These are phyloP conservation scores for Xylaria sp. DNA, from an alignment of 2,329 filamentous ascomycete genomes.

Conservation along the genomic window DNA sequence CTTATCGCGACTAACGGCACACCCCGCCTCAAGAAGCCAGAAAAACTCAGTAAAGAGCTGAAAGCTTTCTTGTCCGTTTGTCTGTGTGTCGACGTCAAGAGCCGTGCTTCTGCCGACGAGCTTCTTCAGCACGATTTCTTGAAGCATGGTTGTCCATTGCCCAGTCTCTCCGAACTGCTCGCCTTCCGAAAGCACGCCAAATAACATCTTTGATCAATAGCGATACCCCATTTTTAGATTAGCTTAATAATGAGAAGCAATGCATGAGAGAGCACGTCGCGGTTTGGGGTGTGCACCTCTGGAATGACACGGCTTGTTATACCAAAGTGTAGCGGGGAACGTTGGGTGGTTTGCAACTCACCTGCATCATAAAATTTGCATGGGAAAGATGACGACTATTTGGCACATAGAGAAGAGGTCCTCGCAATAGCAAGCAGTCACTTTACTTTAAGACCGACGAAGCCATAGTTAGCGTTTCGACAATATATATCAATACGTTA, in stretches of 20 bases:
- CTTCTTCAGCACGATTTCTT: slow-evolving; percentile 93
- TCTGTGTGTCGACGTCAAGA: slow-evolving; percentile 95
- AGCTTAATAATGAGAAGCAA: slow-evolving; percentile 35
- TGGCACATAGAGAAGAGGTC: slow-evolving; percentile 29
- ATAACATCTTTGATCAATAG: slow-evolving; percentile 52
- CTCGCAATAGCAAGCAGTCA: slow-evolving; percentile 34
- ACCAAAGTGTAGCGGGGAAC: slow-evolving; percentile 23
- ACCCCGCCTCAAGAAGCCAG: slow-evolving; percentile 95
- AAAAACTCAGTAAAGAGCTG: slow-evolving; percentile 96
- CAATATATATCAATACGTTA: slow-evolving; percentile 34
- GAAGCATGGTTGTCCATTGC: slow-evolving; percentile 86
- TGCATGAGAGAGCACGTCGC: slow-evolving; percentile 16
- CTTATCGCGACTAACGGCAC: slow-evolving; percentile 98
- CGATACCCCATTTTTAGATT: slow-evolving; percentile 45
- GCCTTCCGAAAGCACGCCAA: slow-evolving; percentile 83
- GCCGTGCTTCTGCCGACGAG: slow-evolving; percentile 89
- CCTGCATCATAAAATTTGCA: slow-evolving; percentile 43
- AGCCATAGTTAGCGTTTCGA: slow-evolving; percentile 29
- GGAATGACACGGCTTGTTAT: slow-evolving; percentile 29
- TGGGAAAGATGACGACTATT: slow-evolving; percentile 40
- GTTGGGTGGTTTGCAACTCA: slow-evolving; percentile 35
- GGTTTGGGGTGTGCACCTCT: slow-evolving; percentile 38
- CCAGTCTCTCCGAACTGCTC: slow-evolving; percentile 85
- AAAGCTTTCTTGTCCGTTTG: slow-evolving; percentile 97
- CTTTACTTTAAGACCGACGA: slow-evolving; percentile 24